Conservation (phyloP, 495 filamentous ascomycete species). For the Astrothelium subdiscretum region DNA sequence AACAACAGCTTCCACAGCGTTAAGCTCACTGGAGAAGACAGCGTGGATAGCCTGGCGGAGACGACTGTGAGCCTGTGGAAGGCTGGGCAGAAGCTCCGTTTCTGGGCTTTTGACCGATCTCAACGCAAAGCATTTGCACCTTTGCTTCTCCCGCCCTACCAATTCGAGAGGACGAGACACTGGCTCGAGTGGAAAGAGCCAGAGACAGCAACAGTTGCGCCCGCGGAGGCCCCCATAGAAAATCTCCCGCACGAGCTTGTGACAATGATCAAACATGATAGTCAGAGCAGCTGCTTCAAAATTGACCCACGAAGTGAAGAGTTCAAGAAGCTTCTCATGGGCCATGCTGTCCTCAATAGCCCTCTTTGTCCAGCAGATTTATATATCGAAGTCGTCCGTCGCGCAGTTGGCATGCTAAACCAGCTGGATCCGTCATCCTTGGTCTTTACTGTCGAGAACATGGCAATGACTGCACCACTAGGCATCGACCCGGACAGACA, state of each 20-base stretch:
- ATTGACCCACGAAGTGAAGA: background rate
- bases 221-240: background rate
- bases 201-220: background rate
- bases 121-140: slow-evolving; percentile 26
- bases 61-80: slow-evolving; percentile 39
- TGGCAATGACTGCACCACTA: background rate
- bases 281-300: background rate
- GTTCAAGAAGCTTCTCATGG: background rate
- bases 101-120: slow-evolving; percentile 36
- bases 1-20: background rate
- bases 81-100: slow-evolving; percentile 26
- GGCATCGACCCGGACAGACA: background rate
- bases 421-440: background rate
- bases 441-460: background rate
- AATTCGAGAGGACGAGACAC: slow-evolving; percentile 29
- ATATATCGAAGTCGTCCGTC: background rate
- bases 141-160: slow-evolving; percentile 28
- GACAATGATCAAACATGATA: background rate
- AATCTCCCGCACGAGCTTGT: background rate
- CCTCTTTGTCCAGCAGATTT: background rate
- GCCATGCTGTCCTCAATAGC: background rate
- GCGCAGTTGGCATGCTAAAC: background rate
- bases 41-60: slow-evolving; percentile 26
- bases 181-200: slow-evolving; percentile 22
- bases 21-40: background rate